Conservation (phyloP, 495 filamentous ascomycete genomes). For the Penicillium alfredii region DNA sequence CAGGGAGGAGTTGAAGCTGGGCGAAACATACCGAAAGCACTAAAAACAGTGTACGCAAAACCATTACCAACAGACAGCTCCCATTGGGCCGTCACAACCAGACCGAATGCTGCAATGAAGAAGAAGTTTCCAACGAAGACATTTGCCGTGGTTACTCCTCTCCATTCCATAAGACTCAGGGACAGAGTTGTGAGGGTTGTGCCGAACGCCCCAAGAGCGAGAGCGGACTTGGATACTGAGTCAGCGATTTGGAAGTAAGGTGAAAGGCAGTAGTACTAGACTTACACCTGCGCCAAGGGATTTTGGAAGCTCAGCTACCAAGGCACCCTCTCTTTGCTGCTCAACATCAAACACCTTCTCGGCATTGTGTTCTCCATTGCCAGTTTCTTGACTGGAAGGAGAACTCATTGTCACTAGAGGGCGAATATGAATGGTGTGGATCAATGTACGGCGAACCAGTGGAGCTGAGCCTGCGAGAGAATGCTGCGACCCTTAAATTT, state of each 20-base stretch:
- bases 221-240: conserved; percentile 28
- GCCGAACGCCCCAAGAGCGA: conserved; percentile 46
- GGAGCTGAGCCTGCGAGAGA: no score
- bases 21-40: conserved; percentile 35
- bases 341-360: conserved; percentile 14
- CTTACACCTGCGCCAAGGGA: conserved; percentile 24
- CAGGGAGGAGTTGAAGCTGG: no score
- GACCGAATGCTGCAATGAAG: conserved; percentile 42
- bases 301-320: conserved; percentile 7
- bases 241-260: conserved; percentile 1
- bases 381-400: no score
- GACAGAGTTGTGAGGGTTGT: conserved; percentile 46
- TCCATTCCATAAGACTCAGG: conserved; percentile 45
- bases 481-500: no score
- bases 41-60: conserved; percentile 47
- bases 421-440: no score
- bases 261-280: neutral
- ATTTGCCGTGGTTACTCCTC: conserved; percentile 39
- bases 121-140: conserved; percentile 48
- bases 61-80: conserved; percentile 44
- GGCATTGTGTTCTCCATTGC: conserved; percentile 5
- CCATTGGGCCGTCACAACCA: conserved; percentile 49
- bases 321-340: conserved; percentile 8
- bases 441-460: no score
- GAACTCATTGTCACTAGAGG: no score